Evolutionary conservation across 2,329 filamentous ascomycete species (phyloP).

Genomic region (Emergomyces pasteurianus): DNA sequence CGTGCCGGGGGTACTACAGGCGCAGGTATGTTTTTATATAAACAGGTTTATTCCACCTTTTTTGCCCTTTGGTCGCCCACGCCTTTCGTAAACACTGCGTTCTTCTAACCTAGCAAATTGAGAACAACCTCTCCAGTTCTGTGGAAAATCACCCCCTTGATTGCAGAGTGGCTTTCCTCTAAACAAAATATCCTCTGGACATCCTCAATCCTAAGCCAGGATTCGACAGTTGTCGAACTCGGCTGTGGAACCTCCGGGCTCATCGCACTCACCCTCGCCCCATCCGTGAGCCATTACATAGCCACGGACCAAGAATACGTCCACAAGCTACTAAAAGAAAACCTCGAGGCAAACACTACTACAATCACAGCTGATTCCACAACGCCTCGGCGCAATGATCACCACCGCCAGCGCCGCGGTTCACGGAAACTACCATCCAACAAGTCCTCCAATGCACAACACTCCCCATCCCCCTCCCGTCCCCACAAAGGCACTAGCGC

Average conservation of each 20-base stretch:
- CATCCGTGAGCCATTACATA: conserved; percentile 52
- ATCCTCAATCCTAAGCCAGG: conserved; percentile 39
- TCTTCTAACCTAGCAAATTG: conserved; percentile 6
- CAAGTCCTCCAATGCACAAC: conserved; percentile 3
- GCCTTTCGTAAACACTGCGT: neutral
- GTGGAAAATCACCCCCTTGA: conserved; percentile 78
- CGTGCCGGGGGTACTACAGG: conserved; percentile 63
- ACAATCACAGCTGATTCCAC: neutral
- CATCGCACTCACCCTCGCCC: conserved; percentile 56
- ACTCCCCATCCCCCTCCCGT: conserved; percentile 5
- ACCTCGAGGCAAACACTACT: conserved; percentile 45
- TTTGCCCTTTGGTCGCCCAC: neutral
- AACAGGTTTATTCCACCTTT: neutral
- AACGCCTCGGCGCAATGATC: neutral
- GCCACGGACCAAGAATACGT: conserved; percentile 87
- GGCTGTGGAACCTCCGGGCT: conserved; percentile 81
- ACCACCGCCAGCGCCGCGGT: neutral
- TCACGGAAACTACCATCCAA: neutral
- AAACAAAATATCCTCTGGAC: conserved; percentile 51
- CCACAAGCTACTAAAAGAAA: conserved; percentile 60
- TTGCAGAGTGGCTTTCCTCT: conserved; percentile 67
- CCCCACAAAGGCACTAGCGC: neutral
- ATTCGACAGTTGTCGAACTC: conserved; percentile 62
- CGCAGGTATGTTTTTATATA: conserved; percentile 39
- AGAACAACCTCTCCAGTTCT: conserved; percentile 45